phyloP scores from a whole-genome alignment of 1,284 basidiomycete genomes.

The Macrocystidia cucumis region DNA sequence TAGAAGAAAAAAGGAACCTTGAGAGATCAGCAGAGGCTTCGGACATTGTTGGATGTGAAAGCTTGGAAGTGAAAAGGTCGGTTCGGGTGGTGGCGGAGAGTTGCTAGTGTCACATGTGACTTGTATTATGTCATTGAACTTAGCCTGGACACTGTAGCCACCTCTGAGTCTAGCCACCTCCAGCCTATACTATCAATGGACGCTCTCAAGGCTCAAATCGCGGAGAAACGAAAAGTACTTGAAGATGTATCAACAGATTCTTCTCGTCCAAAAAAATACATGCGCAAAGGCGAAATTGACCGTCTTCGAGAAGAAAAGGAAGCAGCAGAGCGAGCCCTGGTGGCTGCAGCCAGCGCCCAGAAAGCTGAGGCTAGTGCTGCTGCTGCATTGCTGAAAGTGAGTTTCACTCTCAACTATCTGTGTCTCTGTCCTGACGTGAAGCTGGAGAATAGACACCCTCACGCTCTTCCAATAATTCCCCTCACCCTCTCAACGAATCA shows the following conservation, averaged over 20 bases:
- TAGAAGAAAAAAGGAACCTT: constrained; percentile 31
- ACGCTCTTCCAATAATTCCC: constrained; percentile 34
- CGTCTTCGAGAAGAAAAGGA: constrained; percentile 64
- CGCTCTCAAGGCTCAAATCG: constrained; percentile 83
- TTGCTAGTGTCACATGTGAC: constrained; percentile 32
- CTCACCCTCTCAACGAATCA: constrained; percentile 22
- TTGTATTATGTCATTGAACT: constrained; percentile 14
- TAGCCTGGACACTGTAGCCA: constrained; percentile 5
- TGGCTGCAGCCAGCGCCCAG: constrained; percentile 23
- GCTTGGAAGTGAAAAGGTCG: constrained; percentile 14
- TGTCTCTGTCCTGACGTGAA: constrained; percentile 13
- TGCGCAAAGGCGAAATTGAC: constrained; percentile 78
- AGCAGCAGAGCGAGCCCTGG: constrained; percentile 34
- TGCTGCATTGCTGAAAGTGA: constrained; percentile 33
- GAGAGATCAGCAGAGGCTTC: constrained; percentile 42
- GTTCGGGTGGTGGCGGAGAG: constrained; percentile 35
- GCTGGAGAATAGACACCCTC: constrained; percentile 44
- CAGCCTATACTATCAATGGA: constrained; percentile 48
- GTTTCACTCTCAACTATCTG: constrained; percentile 15
- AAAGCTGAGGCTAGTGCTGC: constrained; percentile 21
- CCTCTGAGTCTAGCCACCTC: constrained; percentile 1
- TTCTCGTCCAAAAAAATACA: constrained; percentile 68
- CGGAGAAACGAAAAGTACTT: constrained; percentile 74
- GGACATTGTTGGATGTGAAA: constrained; percentile 46
- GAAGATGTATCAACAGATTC: constrained; percentile 23